Evolutionary conservation across 2,329 filamentous ascomycete species (phyloP).

Genomic region (Endoconidiophora laricicola): DNA sequence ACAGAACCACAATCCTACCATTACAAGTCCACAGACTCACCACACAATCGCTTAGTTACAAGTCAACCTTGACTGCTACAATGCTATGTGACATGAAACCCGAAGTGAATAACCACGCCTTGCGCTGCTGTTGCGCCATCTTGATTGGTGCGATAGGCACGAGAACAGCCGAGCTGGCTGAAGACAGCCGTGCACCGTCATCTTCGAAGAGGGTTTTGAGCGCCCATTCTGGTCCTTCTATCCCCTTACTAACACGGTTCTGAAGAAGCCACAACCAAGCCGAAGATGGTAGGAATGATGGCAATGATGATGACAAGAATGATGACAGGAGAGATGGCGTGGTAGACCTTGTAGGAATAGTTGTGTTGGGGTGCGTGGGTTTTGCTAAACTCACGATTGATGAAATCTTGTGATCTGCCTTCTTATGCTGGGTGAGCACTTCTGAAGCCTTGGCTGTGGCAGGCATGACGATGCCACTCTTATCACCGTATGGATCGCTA

Average conservation of each 20-base stretch:
- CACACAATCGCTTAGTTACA: conserved; percentile 17
- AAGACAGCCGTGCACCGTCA: conserved; percentile 33
- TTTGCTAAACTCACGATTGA: conserved; percentile 6
- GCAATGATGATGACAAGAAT: too few relatives aligned
- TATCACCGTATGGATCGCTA: conserved; percentile 33
- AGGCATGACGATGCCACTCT: conserved; percentile 35
- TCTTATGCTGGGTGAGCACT: conserved; percentile 19
- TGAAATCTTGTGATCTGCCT: conserved; percentile 17
- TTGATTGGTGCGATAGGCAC: conserved; percentile 32
- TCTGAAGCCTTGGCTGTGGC: conserved; percentile 29
- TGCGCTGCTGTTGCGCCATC: conserved; percentile 25
- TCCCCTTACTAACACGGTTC: background rate
- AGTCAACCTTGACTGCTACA: conserved; percentile 35
- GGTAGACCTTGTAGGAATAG: background rate
- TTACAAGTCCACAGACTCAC: background rate
- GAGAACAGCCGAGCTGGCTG: conserved; percentile 34
- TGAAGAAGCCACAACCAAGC: too few relatives aligned
- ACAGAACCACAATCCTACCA: background rate
- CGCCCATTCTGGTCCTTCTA: conserved; percentile 21
- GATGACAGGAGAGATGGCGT: too few relatives aligned
- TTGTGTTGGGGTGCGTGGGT: conserved; percentile 12
- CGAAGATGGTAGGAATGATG: too few relatives aligned
- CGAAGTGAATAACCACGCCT: conserved; percentile 41
- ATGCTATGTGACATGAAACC: conserved; percentile 34
- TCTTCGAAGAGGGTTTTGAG: conserved; percentile 39